Base-by-base conservation (phyloP, 2,329 filamentous ascomycete genomes). In the Arthroderma sp. region DNA sequence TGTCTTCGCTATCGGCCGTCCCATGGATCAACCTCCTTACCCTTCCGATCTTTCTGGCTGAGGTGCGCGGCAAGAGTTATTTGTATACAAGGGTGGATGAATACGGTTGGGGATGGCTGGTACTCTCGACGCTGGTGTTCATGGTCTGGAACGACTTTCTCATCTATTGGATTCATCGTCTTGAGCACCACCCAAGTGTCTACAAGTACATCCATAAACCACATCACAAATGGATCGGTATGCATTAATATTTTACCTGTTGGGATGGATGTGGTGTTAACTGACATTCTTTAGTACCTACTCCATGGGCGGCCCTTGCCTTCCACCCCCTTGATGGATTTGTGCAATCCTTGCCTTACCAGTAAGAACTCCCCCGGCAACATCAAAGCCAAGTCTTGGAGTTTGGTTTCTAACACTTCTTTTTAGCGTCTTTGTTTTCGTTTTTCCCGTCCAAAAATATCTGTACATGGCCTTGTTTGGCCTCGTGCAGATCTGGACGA, bases 401-500 rank as follows among this genome's bases (percentile, higher is more conserved):
- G 6, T 6, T 4, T 22, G 7, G 5, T 5, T 15, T 40, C 40
- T 31, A 7, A 33, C 34, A 27, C 5, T 15, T 33, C 29, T 34
- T 4, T 33, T 3, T 6, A 44, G 43, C 67, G 53, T 88, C 56
- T 91, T 85, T 68, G 83, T 84, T n/a, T 82, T 89, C 65, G 60
- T 91, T 55, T 86, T 89, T 65, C 85, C 85, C 1, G 73, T 91
- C 36, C 82, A 89, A 61, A 91, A 91, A 67, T 74, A 83, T 60
- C 78, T 82, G 28, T 89, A 84, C 58, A 76, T 91, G 40, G 72
- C 68, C 4, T 75, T 89, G 36, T 93, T 91, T 66, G 67, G 82
- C 56, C 86, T 88, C 59, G 80, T 91, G 66, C 87, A 91, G 68
- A 77, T 89, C 64, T 93, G 86, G 86, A 87, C 84, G 42, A 83